Evolutionary conservation across 352 stramenopile species (phyloP), one percentile per base, ranked within the genome.

Genomic region (Phytophthora pseudosyringae): DNA sequence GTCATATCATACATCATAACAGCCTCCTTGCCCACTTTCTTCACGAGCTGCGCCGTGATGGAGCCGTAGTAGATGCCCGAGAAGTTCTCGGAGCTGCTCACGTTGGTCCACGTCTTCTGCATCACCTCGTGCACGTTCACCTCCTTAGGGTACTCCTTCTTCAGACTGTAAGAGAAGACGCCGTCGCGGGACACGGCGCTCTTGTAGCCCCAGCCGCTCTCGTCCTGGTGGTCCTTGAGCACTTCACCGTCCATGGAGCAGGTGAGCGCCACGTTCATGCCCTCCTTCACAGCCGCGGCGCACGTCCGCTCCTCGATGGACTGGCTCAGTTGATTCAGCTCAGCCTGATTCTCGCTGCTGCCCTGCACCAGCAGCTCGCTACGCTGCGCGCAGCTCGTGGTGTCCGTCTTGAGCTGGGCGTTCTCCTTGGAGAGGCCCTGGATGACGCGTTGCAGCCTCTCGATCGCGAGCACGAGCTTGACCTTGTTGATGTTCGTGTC

Each of bases 391-490:
- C 48, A 72, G 53, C 73, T 81, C 13, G 47, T 75, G 8, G 67
- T 73, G 43, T 79, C 64, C 5, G 45, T 67, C 31, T 73, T 69
- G 50, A 88, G 69, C 35, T 67, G 54, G 38, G 69, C 66, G 62
- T 88, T 87, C 48, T 83, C 67, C 33, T 59, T 72, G 9, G 76
- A 64, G 5, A 90, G 67, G 5, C 73, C 72, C 25, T 71, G 62
- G 7, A 79, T 62, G 40, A 90, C 59, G n/a, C 81, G 81, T 62
- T 83, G 70, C 16, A 87, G 66, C 16, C 81, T 75, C 68, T 87
- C 67, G 33, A 88, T 67, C 38, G 70, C 72, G 26, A 83, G 75
- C 57, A 86, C 53, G 15, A 81, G 69, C 58, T 87, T 86, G 13
- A 85, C 58, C 39, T 81, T 82, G 50, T 69, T 66, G 28, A 86